Conservation (phyloP, 768 basidiomycete species). For the Collybia nuda region DNA sequence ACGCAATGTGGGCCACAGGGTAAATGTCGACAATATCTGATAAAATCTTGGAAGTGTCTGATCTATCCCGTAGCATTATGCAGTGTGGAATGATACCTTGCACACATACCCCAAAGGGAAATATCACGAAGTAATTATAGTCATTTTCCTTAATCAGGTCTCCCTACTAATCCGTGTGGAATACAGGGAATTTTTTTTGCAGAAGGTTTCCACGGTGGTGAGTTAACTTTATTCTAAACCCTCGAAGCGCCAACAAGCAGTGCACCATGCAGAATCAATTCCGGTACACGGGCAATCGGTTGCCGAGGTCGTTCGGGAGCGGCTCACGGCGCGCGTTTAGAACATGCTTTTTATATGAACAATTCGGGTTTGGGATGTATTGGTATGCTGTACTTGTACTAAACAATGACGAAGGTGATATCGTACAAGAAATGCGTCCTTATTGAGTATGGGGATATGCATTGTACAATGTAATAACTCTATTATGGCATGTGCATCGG, state of each 20-base stretch:
- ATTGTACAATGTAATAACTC: too few species aligned
- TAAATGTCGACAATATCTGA: slow-evolving; percentile 6
- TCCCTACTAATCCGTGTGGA: neutral
- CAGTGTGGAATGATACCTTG: slow-evolving; percentile 67
- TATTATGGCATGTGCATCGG: too few species aligned
- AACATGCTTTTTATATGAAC: too few species aligned
- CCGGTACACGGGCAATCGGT: slow-evolving; percentile 10
- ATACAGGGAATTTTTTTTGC: slow-evolving; percentile 7
- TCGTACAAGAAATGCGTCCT: too few species aligned
- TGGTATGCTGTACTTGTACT: too few species aligned
- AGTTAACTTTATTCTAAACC: neutral
- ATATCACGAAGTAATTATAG: slow-evolving; percentile 23
- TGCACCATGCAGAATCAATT: slow-evolving; percentile 5
- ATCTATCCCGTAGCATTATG: slow-evolving; percentile 46
- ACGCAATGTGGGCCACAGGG: slow-evolving; percentile 41
- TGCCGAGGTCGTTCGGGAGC: slow-evolving; percentile 10
- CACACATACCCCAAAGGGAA: slow-evolving; percentile 31
- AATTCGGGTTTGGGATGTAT: too few species aligned
- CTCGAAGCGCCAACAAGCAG: neutral
- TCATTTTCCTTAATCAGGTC: neutral
- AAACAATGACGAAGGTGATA: too few species aligned
- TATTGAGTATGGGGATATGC: too few species aligned
- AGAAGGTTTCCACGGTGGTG: slow-evolving; percentile 11
- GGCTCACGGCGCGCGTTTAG: neutral
- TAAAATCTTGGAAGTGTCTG: neutral